Evolutionary conservation across 2,329 filamentous ascomycete genomes (phyloP).

Genomic region (Colletotrichum melonis): DNA sequence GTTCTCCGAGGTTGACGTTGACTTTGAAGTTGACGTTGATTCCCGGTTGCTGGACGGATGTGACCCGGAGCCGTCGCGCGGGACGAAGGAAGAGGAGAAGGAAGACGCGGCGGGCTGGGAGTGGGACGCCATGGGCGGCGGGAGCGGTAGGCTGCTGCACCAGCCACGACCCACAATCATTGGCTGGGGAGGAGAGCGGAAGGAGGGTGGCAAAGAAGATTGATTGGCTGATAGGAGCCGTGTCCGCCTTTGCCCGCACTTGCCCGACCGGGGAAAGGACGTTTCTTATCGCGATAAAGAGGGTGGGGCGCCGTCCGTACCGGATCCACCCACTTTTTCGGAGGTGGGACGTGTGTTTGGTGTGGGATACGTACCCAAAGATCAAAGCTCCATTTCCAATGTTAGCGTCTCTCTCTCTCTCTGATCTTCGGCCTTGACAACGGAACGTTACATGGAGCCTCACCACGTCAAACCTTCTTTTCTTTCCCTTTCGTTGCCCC

Average conservation of each 20-base stretch:
- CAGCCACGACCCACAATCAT: conserved; percentile 9
- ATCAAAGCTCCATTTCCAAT: conserved; percentile 14
- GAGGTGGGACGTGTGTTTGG: not conserved
- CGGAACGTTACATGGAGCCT: conserved; percentile 36
- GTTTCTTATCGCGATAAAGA: not conserved
- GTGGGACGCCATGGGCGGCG: conserved; percentile 30
- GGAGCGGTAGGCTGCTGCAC: conserved; percentile 19
- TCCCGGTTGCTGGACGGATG: conserved; percentile 21
- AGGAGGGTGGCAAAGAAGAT: not conserved
- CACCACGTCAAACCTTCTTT: conserved; percentile 36
- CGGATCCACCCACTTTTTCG: not conserved
- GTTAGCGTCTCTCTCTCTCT: conserved; percentile 17
- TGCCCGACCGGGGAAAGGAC: not conserved
- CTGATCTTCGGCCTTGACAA: conserved; percentile 29
- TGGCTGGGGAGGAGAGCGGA: conserved; percentile 1
- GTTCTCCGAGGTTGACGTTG: conserved; percentile 31
- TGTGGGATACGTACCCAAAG: not conserved
- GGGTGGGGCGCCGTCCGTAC: not conserved
- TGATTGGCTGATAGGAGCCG: conserved; percentile 15
- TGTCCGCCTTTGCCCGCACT: not conserved
- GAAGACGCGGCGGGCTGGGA: conserved; percentile 17
- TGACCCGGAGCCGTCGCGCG: conserved; percentile 19
- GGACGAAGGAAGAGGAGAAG: not conserved
- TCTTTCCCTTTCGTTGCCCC: conserved; percentile 1
- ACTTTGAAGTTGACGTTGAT: conserved; percentile 18